Evolutionary conservation across 2,329 filamentous ascomycete genomes (phyloP).

Genomic region (Colletotrichum tamarilloi): DNA sequence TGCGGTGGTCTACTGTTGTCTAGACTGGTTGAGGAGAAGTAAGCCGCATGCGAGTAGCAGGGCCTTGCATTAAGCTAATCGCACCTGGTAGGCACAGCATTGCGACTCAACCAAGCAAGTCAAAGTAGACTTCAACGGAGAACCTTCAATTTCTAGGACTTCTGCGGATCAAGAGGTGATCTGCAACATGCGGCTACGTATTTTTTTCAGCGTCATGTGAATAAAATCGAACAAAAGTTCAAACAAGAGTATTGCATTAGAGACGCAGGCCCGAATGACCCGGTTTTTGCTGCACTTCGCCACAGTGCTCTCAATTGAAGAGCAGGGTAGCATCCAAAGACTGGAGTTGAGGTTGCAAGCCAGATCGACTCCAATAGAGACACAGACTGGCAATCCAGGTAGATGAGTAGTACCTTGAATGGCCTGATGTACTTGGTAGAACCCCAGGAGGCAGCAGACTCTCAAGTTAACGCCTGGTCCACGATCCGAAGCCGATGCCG

Average conservation of each 20-base stretch:
- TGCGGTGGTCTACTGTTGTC: background rate
- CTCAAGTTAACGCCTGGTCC: too few relatives aligned
- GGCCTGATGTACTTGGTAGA: background rate
- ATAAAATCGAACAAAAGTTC: background rate
- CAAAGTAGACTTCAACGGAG: background rate
- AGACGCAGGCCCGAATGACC: background rate
- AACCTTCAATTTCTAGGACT: background rate
- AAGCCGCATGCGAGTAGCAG: background rate
- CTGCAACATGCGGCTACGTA: background rate
- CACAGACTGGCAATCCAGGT: background rate
- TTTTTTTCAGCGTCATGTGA: background rate
- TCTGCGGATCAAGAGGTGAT: background rate
- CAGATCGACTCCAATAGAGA: background rate
- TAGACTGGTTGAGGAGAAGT: background rate
- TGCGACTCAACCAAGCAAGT: background rate
- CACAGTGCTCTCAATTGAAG: background rate
- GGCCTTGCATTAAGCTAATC: background rate
- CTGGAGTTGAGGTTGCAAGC: background rate
- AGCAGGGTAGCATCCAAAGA: background rate
- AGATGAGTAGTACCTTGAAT: background rate
- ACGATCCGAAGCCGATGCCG: background rate
- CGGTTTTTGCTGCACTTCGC: conserved; percentile 11
- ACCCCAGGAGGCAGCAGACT: background rate
- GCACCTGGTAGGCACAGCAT: conserved; percentile 6
- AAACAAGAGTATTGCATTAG: background rate